These are phyloP conservation scores for Caloboletus inedulis DNA, from an alignment of 1,284 basidiomycete genomes.

Conservation along the genomic window DNA sequence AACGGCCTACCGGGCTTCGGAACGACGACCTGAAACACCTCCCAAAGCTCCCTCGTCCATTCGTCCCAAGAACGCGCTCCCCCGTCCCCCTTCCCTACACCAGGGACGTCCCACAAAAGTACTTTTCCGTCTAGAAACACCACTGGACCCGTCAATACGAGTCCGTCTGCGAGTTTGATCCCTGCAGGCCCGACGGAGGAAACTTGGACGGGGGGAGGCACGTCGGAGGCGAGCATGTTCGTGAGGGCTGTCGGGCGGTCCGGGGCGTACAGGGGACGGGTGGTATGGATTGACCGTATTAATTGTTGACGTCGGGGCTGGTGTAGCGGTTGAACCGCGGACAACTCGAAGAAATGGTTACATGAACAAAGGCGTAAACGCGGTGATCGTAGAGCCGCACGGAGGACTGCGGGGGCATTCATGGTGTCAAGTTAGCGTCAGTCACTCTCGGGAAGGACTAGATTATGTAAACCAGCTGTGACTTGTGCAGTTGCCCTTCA, in stretches of 20 bases:
- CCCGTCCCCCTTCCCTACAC: slow-evolving; percentile 6
- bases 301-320: not conserved
- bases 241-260: slow-evolving; percentile 43
- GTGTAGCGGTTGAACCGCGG: not conserved
- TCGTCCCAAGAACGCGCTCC: slow-evolving; percentile 42
- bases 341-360: not conserved
- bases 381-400: slow-evolving; percentile 6
- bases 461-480: slow-evolving; percentile 4
- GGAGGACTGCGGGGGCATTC: slow-evolving; percentile 5
- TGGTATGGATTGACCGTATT: slow-evolving; percentile 20
- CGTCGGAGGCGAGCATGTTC: slow-evolving; percentile 70
- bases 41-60: slow-evolving; percentile 75
- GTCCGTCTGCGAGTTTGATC: slow-evolving; percentile 70
- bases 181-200: slow-evolving; percentile 56
- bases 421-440: slow-evolving; percentile 2
- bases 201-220: slow-evolving; percentile 69
- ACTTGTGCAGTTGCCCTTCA: too few relatives aligned
- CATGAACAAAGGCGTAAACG: not conserved
- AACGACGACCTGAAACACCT: slow-evolving; percentile 75
- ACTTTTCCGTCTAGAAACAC: slow-evolving; percentile 86
- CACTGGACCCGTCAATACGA: slow-evolving; percentile 73
- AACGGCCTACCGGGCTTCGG: slow-evolving; percentile 77
- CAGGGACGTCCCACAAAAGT: slow-evolving; percentile 87
- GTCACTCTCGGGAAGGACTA: not conserved
- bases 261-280: slow-evolving; percentile 4